phyloP scores from a whole-genome alignment of 163 green algal species.

The Coccomyxa subellipsoidea region DNA sequence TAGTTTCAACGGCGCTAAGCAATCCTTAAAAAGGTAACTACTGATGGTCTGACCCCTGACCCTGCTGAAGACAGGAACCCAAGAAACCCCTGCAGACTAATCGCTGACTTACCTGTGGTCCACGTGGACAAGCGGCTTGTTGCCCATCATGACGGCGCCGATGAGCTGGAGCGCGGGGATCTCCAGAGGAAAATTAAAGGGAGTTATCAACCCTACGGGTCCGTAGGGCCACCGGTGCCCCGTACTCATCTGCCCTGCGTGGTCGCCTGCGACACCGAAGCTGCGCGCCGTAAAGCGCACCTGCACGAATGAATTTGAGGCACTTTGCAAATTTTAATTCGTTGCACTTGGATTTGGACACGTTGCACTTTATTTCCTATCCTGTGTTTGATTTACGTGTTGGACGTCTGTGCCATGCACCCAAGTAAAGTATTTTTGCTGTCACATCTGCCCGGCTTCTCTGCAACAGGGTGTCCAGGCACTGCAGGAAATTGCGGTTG shows the following conservation, averaged over 20 bases:
- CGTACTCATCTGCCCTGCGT: slow-evolving; percentile 83
- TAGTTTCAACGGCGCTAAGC: no score
- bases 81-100: no score
- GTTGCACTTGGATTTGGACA: neutral
- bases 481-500: no score
- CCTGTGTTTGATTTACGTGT: no score
- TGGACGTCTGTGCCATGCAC: no score
- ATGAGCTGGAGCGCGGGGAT: slow-evolving; percentile 92
- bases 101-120: slow-evolving; percentile 71
- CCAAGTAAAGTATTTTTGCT: no score
- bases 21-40: no score
- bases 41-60: no score
- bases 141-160: slow-evolving; percentile 98
- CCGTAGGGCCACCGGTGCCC: slow-evolving; percentile 93
- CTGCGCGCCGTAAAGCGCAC: slow-evolving; percentile 86
- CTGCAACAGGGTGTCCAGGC: no score
- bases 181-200: slow-evolving; percentile 99
- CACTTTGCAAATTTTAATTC: neutral
- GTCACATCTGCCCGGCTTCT: no score
- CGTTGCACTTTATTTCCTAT: no score
- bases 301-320: slow-evolving; percentile 40
- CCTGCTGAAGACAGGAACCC: no score
- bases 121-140: slow-evolving; percentile 92
- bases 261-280: slow-evolving; percentile 88
- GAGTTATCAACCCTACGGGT: slow-evolving; percentile 90